Base-by-base conservation (phyloP, 202 grass and related monocot species). In the Zizania palustris region DNA sequence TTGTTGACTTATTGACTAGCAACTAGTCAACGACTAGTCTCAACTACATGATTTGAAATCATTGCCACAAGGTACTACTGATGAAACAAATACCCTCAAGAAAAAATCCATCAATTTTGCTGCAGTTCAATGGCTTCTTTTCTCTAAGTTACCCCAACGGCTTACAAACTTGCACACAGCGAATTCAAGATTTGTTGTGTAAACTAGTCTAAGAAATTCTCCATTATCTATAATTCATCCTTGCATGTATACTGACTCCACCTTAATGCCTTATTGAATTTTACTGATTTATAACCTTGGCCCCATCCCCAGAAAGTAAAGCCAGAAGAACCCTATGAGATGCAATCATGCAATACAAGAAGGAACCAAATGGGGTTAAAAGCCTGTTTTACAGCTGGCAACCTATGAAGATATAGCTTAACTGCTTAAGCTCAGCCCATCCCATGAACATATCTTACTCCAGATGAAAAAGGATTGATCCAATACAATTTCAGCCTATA, bases 381-480 rank as follows among this genome's bases (percentile, higher is more conserved):
- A 36, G 10, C 5, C 59, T 50, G 44, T 50, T 49, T 49, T 5
- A 14, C 34, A 69, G 7, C 57, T 46, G 3, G 11, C n/a, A 51
- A 33, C 43, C 56, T 40, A 49, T 28, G 59, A 1, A 80, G 22
- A 18, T 16, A 3, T 9, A 18, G 56, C 15, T 50, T 28, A 28
- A 28, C 28, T 28, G 28, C 28, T 28, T 20, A 49, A 22, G n/a
- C 3, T 28, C 43, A 48, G 12, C 45, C n/a, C 54, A 46, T 34
- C 36, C 13, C 20, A 42, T 10, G 14, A 72, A 63, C 36, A 53
- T 54, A 63, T 16, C 53, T 50, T 55, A 78, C 54, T 45, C 37
- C 15, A 74, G 11, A 68, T 5, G 7, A 15, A 74, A 60, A 65
- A 67, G 36, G 20, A 80, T 21, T 41, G 39, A 60, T 80, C 3